Base-by-base conservation (phyloP, 768 basidiomycete species). In the Russula lepida region DNA sequence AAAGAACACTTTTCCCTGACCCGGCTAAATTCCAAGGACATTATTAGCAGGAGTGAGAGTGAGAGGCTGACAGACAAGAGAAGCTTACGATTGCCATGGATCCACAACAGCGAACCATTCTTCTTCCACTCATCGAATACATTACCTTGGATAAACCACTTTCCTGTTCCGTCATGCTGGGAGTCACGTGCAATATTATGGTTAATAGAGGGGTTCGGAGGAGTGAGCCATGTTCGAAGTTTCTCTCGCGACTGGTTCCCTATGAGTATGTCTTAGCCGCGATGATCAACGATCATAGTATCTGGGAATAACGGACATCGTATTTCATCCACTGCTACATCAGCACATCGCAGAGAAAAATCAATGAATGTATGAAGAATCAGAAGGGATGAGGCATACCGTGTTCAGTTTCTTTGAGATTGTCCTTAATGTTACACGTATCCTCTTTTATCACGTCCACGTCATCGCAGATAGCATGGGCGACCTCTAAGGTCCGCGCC, bases 171-270 rank as follows among this genome's bases (percentile, higher is more conserved):
- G 19, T 15, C 7, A 8, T 49, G 35, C 2, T 49, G 59, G 19
- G 19, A 19, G 2, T 60, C 37, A 6, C 32, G 32, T 23, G 59
- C 53, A 15, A 25, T 37, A n/a, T 59, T 59, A 33, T 59, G 58
- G 39, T 54, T 59, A 25, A 39, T n/a, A 15, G 58, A 59, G 17
- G 58, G 58, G 21, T 59, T n/a, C 6, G 58, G 58, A 47, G 58
- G 44, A 21, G 51, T 25, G 7, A 60, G 44, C 59, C 59, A 60
- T 5, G 25, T 48, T 21, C 35, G 52, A 2, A 54, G 35, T 5
- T 54, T 25, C 2, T 25, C 13, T 48, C 21, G 52, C 0, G 21
- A 23, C 8, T 28, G 44, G 7, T 39, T 23, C 5, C 27, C 59
- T 60, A 46, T 28, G 33, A 28, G 23, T 0, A 4, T 15, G 3